Evolutionary conservation across 176 grass and related monocot genomes (phyloP), one percentile per base, ranked within the genome.

Genomic region (Phyllostachys edulis): DNA sequence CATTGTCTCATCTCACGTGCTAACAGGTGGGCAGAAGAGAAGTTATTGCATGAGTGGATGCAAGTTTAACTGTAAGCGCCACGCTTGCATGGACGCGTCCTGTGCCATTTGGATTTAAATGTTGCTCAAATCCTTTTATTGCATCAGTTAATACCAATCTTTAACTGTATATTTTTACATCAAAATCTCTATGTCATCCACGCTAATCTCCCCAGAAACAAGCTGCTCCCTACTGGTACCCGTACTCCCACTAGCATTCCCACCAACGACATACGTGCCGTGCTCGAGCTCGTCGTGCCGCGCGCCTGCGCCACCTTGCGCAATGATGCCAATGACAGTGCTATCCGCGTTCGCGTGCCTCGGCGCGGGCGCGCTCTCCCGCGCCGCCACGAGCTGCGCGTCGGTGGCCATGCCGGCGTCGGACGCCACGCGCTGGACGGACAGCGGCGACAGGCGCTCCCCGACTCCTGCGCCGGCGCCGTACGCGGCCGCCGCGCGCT

Each of bases 351-450:
- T 24, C 69, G 72, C 14, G 26, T 17, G 77, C 63, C 63, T 38
- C 61, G 27, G 65, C 75, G 14, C 67, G n/a, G 62, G 20, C 62
- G 41, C 29, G 57, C 38, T 34, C 7, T 85, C 82, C 50, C 77
- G 75, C 20, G 71, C 78, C 39, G 63, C 89, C 3, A 78, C 83
- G 63, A 88, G 67, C 74, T 79, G 85, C 29, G 93, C 93, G 82
- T 98, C 91, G 38, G 86, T 84, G 21, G 91, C 91, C 93, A 94
- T 96, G 44, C 91, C 93, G 7, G 93, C 85, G 79, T 99, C 88
- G 23, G 93, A 99, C 12, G 93, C 91, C 18, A 92, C 81, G 68
- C 86, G 84, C 89, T 99, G 93, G 66, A 98, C 87, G 39, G 93
- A 96, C 62, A 71, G 68, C 64, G 91, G 89, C 62, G 91, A 96